Evolutionary conservation across 2,329 filamentous ascomycete species (phyloP).

Genomic region (Arthrinium phaeospermum): DNA sequence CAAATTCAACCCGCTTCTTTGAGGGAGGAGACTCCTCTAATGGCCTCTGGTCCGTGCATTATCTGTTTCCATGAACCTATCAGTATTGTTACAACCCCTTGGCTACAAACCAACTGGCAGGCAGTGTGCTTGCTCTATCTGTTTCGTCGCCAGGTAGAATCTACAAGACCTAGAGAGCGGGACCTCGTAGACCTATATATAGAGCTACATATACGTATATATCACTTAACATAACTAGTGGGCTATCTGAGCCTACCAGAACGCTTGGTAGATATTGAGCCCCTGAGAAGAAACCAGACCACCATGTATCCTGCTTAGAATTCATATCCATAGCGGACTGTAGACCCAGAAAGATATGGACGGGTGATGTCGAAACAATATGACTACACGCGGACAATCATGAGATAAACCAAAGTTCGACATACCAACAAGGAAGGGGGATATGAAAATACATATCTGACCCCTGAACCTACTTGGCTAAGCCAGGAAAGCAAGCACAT

Average conservation of each 20-base stretch:
- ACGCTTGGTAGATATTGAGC: neutral
- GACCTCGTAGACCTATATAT: neutral
- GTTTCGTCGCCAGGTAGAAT: neutral
- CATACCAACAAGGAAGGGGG: neutral
- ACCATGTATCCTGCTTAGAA: neutral
- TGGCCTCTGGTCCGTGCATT: constrained; percentile 7
- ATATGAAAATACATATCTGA: neutral
- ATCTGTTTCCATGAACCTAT: neutral
- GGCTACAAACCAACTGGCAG: neutral
- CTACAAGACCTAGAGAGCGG: neutral
- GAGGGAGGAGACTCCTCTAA: neutral
- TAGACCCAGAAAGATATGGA: neutral
- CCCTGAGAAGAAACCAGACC: neutral
- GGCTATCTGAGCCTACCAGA: neutral
- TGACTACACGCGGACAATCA: neutral
- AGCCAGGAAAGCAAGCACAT: neutral
- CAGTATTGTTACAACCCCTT: neutral
- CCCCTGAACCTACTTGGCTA: neutral
- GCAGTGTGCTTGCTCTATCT: neutral
- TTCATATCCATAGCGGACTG: neutral
- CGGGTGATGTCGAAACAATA: neutral
- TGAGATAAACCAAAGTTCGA: neutral
- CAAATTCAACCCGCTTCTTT: constrained; percentile 1
- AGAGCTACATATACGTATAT: neutral
- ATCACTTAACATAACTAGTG: neutral